These are phyloP conservation scores for Porcisia hertigi DNA, from an alignment of 208 protist species.

Conservation along the genomic window DNA sequence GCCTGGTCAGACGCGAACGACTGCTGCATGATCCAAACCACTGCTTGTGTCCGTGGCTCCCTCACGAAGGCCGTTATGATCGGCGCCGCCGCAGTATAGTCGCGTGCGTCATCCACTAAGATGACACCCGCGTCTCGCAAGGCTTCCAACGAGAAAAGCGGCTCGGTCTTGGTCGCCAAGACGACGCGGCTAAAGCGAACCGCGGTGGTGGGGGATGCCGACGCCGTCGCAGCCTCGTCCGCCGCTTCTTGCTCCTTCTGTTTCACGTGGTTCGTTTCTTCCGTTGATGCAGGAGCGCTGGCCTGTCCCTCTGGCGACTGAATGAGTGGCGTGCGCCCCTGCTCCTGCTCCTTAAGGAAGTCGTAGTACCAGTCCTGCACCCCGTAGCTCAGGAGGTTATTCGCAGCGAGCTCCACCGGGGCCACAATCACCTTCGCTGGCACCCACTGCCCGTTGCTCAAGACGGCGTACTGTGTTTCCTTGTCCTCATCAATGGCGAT, in stretches of 20 bases:
- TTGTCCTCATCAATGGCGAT: conserved; percentile 38
- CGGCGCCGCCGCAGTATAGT: conserved; percentile 35
- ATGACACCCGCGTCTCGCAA: conserved; percentile 20
- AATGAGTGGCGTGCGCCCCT: conserved; percentile 24
- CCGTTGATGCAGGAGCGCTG: neutral
- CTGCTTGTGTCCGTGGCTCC: conserved; percentile 26
- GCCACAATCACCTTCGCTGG: conserved; percentile 57
- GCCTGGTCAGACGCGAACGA: conserved; percentile 53
- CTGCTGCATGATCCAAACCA: conserved; percentile 70
- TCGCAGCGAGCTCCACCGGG: conserved; percentile 36
- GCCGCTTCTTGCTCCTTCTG: neutral
- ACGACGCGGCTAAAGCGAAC: conserved; percentile 58
- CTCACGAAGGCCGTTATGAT: conserved; percentile 43
- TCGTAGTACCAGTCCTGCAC: conserved; percentile 38
- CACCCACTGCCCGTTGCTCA: conserved; percentile 85
- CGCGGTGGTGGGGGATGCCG: neutral
- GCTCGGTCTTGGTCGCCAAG: conserved; percentile 32
- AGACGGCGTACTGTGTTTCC: conserved; percentile 50
- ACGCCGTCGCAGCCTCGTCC: neutral
- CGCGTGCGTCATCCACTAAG: conserved; percentile 9
- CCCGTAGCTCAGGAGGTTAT: conserved; percentile 14
- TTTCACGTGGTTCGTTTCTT: too few species aligned
- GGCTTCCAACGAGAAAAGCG: conserved; percentile 45
- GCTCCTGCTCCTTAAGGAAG: conserved; percentile 31
- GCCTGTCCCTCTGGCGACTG: neutral